Base-by-base conservation (phyloP, 495 filamentous ascomycete species). In the Friedmanniomyces endolithicus region DNA sequence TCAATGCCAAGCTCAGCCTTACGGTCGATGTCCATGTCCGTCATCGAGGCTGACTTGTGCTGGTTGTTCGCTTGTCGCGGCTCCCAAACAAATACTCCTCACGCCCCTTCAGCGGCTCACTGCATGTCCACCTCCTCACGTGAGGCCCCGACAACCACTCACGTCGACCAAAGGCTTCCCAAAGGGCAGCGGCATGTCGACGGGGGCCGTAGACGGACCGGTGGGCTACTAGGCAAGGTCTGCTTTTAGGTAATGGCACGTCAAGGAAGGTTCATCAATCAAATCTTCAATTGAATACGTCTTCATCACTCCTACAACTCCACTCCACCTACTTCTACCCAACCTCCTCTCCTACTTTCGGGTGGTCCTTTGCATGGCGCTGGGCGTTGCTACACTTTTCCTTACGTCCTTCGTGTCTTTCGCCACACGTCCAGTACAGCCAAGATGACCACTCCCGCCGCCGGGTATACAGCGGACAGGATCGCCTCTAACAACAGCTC, bases 201-300 rank as follows among this genome's bases (percentile, higher is more conserved):
- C 9, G 27, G 27, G 27, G 27, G 9, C n/a, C n/a, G 27, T 14
- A 41, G 39, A 14, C 39, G 39, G 39, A 22, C 39, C 39, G 39
- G 14, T 22, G 6, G 39, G 3, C 39, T 41, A n/a, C 39, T n/a
- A 4, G 39, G 39, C 4, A 41, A 14, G 6, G 27, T 47, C 44
- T 47, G 44, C 44, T 47, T 47, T 47, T 47, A 47, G 44, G 44
- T 47, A 47, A 47, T 47, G 23, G 19, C 4, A 31, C 27, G 44
- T 47, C 44, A 27, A 19, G 24, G 24, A 47, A 47, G 44, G 44
- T 47, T 31, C 27, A 9, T 31, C n/a, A n/a, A n/a, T n/a, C n/a
- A n/a, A n/a, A n/a, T n/a, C n/a, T n/a, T n/a, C n/a, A n/a, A n/a
- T 31, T 31, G 27, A 31, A 3, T 31, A 31, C 27, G 9, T 31